Evolutionary conservation across 2,329 filamentous ascomycete species (phyloP), one percentile per base, ranked within the genome.

Genomic region (Coniella vitis): DNA sequence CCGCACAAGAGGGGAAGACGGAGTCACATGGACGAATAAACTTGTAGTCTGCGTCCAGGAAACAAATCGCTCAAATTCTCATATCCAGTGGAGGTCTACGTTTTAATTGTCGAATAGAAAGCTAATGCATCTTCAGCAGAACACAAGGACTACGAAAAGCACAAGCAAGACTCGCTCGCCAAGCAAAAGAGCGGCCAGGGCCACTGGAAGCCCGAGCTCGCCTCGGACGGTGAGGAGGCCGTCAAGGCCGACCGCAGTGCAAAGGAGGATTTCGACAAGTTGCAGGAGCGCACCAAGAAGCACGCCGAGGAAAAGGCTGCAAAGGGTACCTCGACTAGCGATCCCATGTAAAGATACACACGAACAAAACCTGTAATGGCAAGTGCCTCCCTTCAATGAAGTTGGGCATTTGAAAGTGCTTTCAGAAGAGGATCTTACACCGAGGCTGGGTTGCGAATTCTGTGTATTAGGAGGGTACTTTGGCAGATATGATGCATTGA

Each of bases 151-250:
- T 66, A 69, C 58, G 76, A 83, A 53, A 75, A 69, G 61, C 79
- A 82, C 68, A 83, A 84, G 69, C 65, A 75, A 48, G 78, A 83
- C 60, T 72, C 73, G 20, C 67, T 84, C 38, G 52, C 74, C 55
- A 90, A 90, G 72, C 77, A 87, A 52, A 80, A 84, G 64, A 67
- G 76, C 35, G 87, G 86, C 53, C 75, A 79, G 63, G 83, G 75
- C 46, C 76, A 88, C 62, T 93, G 88, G 87, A 85, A 86, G 69
- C 74, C 84, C 19, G 82, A 85, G 63, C 73, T 94, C 43, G 87
- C 87, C 3, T 86, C 82, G 43, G 81, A 88, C 66, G 87, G 84
- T 66, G 88, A 94, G 72, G 86, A 87, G 64, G 80, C 79, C 58
- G 74, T 93, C 66, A 83, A 79, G 70, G 85, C 81, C 36, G 86